phyloP scores from a whole-genome alignment of 2,329 filamentous ascomycete species.

The Aspergillus sp. region DNA sequence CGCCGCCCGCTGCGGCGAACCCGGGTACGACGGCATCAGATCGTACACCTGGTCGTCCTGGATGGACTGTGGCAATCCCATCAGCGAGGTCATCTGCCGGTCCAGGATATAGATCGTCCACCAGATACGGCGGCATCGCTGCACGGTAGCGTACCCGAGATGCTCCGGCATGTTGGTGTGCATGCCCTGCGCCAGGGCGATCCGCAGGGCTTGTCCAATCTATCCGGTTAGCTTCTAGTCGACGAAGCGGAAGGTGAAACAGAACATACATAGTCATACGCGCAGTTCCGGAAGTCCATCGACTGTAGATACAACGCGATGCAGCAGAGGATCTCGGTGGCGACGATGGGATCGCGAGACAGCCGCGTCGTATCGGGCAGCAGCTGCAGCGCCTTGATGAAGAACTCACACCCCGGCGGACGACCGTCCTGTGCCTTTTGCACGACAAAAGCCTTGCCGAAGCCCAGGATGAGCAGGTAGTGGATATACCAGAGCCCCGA shows the following conservation, averaged over 20 bases:
- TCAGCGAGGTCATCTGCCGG: conserved; percentile 54
- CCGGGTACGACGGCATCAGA: conserved; percentile 45
- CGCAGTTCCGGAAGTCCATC: conserved; percentile 48
- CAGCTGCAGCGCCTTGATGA: conserved; percentile 46
- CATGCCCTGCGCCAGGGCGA: conserved; percentile 52
- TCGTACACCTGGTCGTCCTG: conserved; percentile 53
- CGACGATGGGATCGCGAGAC: conserved; percentile 44
- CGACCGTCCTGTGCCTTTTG: conserved; percentile 34
- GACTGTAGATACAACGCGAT: conserved; percentile 55
- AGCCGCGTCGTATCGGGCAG: conserved; percentile 45
- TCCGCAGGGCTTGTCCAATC: conserved; percentile 54
- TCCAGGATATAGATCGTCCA: conserved; percentile 57
- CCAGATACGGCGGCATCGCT: conserved; percentile 53
- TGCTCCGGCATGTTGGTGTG: conserved; percentile 53
- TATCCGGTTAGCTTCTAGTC: conserved; percentile 14
- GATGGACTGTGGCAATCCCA: conserved; percentile 53
- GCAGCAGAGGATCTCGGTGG: conserved; percentile 53
- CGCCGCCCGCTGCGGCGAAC: conserved; percentile 38
- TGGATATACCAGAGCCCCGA: conserved; percentile 53
- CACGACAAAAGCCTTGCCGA: conserved; percentile 55
- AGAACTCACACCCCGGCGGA: conserved; percentile 51
- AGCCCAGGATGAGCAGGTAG: conserved; percentile 54
- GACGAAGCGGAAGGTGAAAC: too few relatives aligned
- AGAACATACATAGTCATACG: conserved; percentile 46
- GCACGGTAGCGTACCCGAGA: conserved; percentile 41